These are phyloP conservation scores for Terfezia claveryi DNA, from an alignment of 495 filamentous ascomycete genomes.

Conservation along the genomic window DNA sequence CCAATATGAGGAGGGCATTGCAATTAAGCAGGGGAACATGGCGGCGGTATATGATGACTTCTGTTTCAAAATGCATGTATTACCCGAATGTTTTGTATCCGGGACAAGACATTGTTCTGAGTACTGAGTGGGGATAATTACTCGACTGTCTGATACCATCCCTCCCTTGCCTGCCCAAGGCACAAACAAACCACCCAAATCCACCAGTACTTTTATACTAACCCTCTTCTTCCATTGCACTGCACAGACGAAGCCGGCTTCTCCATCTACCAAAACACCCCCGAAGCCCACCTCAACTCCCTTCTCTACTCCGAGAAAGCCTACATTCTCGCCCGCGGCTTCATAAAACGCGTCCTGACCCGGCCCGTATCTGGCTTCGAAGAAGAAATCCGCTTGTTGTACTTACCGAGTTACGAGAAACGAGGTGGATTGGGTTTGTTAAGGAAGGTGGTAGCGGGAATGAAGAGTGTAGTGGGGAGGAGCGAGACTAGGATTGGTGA, in stretches of 20 bases:
- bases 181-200: too few relatives aligned
- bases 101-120: too few relatives aligned
- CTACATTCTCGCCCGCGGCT: slow-evolving; percentile 30
- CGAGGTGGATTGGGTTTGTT: not conserved
- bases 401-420: slow-evolving; percentile 19
- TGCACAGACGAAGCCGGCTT: slow-evolving; percentile 36
- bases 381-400: slow-evolving; percentile 31
- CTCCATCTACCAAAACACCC: slow-evolving; percentile 24
- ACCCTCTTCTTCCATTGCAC: too few relatives aligned
- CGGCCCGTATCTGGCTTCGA: slow-evolving; percentile 25
- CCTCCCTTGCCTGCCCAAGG: too few relatives aligned
- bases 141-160: too few relatives aligned
- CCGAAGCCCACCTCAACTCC: slow-evolving; percentile 26
- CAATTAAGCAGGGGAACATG: too few relatives aligned
- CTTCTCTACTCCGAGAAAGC: slow-evolving; percentile 33
- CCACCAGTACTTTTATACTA: too few relatives aligned
- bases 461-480: slow-evolving; percentile 12
- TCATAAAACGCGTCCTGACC: slow-evolving; percentile 29
- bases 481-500: slow-evolving; percentile 8
- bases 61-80: not conserved
- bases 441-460: not conserved
- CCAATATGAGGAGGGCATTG: too few relatives aligned
- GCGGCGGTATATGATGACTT: too few relatives aligned
- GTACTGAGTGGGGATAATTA: too few relatives aligned
- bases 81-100: too few relatives aligned